These are phyloP conservation scores for Cytospora leucostoma DNA, from an alignment of 2,329 filamentous ascomycete genomes.

Conservation along the genomic window DNA sequence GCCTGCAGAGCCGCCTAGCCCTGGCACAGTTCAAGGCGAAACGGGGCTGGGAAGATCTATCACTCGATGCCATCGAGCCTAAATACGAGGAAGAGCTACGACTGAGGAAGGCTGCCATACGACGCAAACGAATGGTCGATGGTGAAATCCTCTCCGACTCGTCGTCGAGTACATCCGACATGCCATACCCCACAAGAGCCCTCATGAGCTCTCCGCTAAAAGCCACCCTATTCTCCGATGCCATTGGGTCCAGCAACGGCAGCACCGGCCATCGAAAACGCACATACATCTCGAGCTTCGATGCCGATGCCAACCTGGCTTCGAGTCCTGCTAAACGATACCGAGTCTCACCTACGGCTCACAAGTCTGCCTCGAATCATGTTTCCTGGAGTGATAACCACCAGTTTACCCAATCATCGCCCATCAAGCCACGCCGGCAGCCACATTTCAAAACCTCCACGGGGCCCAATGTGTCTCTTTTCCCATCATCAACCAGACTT, in stretches of 20 bases:
- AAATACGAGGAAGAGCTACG: conserved; percentile 74
- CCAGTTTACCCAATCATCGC: conserved; percentile 81
- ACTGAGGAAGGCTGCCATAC: conserved; percentile 34
- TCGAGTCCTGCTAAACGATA: conserved; percentile 69
- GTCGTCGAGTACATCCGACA: conserved; percentile 79
- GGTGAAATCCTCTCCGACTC: conserved; percentile 83
- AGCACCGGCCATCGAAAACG: conserved; percentile 67
- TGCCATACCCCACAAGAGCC: conserved; percentile 66
- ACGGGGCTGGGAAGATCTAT: conserved; percentile 90
- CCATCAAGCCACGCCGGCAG: conserved; percentile 74
- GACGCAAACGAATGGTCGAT: conserved; percentile 67
- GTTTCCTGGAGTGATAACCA: conserved; percentile 75
- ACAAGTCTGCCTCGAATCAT: conserved; percentile 58
- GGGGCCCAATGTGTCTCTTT: conserved; percentile 76
- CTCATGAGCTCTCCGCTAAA: conserved; percentile 87
- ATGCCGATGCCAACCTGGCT: conserved; percentile 49
- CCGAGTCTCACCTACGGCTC: conserved; percentile 63
- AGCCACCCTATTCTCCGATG: conserved; percentile 81
- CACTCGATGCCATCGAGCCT: conserved; percentile 82
- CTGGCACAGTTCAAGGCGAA: conserved; percentile 97
- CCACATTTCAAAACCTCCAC: conserved; percentile 72
- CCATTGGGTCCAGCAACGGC: conserved; percentile 69
- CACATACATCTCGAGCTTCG: conserved; percentile 61
- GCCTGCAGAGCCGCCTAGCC: conserved; percentile 89
- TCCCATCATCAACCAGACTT: conserved; percentile 69